Evolutionary conservation across 306 rosid genomes (phyloP), one percentile per base, ranked within the genome.

Genomic region (Nissolia schottii): DNA sequence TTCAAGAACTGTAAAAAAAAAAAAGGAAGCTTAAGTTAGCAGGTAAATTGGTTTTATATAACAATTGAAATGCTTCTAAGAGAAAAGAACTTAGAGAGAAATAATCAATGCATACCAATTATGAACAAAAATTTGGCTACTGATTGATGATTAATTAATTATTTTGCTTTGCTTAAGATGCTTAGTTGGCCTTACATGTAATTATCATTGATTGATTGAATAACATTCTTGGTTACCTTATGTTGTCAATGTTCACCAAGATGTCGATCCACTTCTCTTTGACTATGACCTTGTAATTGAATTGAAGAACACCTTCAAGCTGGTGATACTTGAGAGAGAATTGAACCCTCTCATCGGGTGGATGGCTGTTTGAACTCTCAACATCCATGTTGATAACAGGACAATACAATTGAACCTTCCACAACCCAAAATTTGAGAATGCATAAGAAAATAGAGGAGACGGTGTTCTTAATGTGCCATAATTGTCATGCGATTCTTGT

Each of bases 371-470:
- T 0, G 88, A 82, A 20, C 57, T 87, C 58, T 74, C 91, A 8
- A 86, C 29, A 60, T 81, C 85, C 96, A 89, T 94, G 67, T 77
- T 85, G 73, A 89, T 91, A 10, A 94, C 73, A 46, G 99, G 99
- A 64, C 99, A 94, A 71, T 86, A 87, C 43, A 94, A 31, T 22
- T 94, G 99, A 75, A 91, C 87, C 71, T 91, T 91, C 97, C 96
- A 94, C 7, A 89, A 38, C 78, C 95, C 97, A 34, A 14, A 72
- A 3, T 85, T 56, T 19, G 97, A 89, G 61, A 85, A 53, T 2
- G 92, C 83, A 65, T 88, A 86, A 60, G 99, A 91, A 77, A 83
- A 91, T 45, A 91, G 74, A 43, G 96, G 83, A 25, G 88, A 91
- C 1, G 95, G 99, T 50, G 91, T 82, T 83, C 82, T 82, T 7